A percentile compares a stretch with the other conserved stretches of the same genome.
Conservation (phyloP, 1,284 basidiomycete genomes). For the Apiotrichum sp. region DNA sequence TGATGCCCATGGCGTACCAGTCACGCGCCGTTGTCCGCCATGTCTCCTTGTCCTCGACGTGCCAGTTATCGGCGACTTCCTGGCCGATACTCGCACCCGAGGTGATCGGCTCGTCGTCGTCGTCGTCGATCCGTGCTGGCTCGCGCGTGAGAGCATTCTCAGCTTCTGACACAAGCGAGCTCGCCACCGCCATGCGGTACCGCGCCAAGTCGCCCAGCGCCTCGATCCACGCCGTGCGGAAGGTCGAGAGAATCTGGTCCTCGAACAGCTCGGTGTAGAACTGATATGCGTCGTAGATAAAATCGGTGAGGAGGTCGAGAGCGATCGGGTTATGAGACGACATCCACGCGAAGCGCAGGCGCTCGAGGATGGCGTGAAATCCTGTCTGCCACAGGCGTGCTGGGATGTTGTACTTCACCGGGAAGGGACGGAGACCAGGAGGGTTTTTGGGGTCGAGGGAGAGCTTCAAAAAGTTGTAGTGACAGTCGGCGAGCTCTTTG, state of each 20-base stretch:
- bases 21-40: constrained; percentile 86
- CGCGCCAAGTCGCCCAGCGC: constrained; percentile 91
- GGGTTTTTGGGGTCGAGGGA: constrained; percentile 82
- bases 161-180: constrained; percentile 42
- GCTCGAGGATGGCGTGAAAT: constrained; percentile 84
- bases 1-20: constrained; percentile 85
- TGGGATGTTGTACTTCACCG: constrained; percentile 90
- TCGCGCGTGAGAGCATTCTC: constrained; percentile 13
- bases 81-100: constrained; percentile 72
- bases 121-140: constrained; percentile 16
- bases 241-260: constrained; percentile 63
- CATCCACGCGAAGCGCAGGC: constrained; percentile 70
- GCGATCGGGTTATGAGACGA: constrained; percentile 33
- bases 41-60: constrained; percentile 84
- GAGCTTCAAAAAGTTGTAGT: constrained; percentile 79
- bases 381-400: constrained; percentile 86
- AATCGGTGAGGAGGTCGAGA: constrained; percentile 73
- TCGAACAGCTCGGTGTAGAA: constrained; percentile 89
- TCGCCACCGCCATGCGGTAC: constrained; percentile 86
- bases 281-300: constrained; percentile 90
- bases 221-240: constrained; percentile 85
- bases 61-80: constrained; percentile 76
- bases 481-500: constrained; percentile 67
- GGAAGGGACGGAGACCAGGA: constrained; percentile 77
- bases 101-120: constrained; percentile 27